phyloP scores from a whole-genome alignment of 495 filamentous ascomycete species.

The Aspergillus wentii region DNA sequence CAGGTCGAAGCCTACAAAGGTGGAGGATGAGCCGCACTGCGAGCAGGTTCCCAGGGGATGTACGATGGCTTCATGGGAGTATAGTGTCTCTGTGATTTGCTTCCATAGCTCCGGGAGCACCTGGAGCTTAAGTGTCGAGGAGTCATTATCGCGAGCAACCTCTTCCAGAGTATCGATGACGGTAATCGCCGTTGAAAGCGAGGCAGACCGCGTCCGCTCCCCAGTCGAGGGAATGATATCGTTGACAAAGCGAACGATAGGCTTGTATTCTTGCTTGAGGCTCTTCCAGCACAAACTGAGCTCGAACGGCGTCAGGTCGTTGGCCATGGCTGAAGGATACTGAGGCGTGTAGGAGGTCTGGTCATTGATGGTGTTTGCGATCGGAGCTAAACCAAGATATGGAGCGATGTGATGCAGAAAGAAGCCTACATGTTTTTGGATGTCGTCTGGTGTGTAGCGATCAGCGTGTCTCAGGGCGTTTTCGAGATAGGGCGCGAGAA shows the following conservation, averaged over 20 bases:
- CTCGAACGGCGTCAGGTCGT: constrained; percentile 5
- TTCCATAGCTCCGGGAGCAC: neutral
- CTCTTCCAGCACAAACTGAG: constrained; percentile 5
- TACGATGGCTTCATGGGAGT: neutral
- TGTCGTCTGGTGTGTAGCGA: neutral
- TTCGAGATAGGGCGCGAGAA: constrained; percentile 3
- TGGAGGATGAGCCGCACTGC: neutral
- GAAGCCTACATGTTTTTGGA: neutral
- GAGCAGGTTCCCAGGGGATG: neutral
- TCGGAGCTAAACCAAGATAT: neutral
- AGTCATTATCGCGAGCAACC: neutral
- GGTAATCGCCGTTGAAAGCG: neutral
- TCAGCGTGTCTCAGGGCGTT: neutral
- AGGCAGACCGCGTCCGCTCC: neutral
- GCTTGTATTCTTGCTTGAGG: neutral
- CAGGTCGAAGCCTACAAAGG: neutral
- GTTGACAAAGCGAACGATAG: constrained; percentile 2
- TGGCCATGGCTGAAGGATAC: neutral
- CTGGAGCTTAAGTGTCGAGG: neutral
- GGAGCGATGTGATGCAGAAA: neutral
- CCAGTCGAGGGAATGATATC: neutral
- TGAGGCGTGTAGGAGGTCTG: neutral
- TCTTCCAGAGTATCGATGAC: neutral
- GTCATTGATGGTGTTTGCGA: neutral
- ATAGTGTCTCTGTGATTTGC: neutral